phyloP scores from a whole-genome alignment of 2,329 filamentous ascomycete genomes.

The Boeremia lycopersici region DNA sequence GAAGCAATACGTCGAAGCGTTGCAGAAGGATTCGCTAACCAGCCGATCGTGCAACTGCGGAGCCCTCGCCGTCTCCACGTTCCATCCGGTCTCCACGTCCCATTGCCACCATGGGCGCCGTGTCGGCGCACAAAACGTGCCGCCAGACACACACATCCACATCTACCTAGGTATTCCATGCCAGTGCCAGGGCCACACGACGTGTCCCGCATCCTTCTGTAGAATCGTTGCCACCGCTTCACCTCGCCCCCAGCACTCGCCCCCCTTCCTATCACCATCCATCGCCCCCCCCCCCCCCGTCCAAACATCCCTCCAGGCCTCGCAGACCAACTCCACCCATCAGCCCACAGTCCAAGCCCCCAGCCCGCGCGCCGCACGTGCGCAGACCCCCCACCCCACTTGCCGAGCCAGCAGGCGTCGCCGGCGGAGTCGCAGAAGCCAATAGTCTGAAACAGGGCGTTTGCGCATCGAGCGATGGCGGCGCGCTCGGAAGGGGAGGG shows the following conservation, averaged over 20 bases:
- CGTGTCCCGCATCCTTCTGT: not conserved
- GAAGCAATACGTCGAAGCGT: conserved; percentile 8
- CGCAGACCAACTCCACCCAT: too few relatives aligned
- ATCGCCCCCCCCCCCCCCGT: too few relatives aligned
- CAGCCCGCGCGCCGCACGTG: conserved; percentile 9
- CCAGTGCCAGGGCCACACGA: not conserved
- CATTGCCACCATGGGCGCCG: conserved; percentile 13
- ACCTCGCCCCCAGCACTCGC: too few relatives aligned
- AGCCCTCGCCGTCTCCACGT: conserved; percentile 7
- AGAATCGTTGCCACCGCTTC: too few relatives aligned
- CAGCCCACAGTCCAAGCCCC: not conserved
- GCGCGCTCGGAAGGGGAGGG: too few relatives aligned
- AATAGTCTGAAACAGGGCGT: conserved; percentile 11
- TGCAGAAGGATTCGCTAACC: conserved; percentile 2
- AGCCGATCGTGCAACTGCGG: conserved; percentile 8
- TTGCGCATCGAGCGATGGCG: too few relatives aligned
- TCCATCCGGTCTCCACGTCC: conserved; percentile 11
- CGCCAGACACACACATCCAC: not conserved
- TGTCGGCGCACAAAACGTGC: not conserved
- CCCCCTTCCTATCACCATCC: too few relatives aligned
- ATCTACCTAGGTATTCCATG: not conserved
- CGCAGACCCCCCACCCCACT: not conserved
- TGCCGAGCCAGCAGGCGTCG: conserved; percentile 6
- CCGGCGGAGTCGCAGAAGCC: conserved; percentile 12
- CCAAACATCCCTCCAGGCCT: too few relatives aligned